phyloP scores from a whole-genome alignment of 441 rosid genomes.

The Jatropha podagrica region DNA sequence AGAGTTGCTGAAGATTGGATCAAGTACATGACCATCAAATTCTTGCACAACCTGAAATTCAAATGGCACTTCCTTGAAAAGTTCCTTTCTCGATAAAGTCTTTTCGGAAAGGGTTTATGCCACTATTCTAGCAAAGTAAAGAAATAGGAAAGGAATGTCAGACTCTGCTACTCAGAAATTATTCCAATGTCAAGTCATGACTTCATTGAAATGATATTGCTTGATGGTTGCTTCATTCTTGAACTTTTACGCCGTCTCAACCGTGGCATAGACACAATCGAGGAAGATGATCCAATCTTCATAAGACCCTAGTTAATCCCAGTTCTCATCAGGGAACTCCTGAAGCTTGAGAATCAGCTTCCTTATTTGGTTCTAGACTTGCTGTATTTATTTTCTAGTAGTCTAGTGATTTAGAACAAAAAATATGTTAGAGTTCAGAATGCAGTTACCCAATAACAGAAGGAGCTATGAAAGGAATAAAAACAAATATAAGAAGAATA shows the following conservation, averaged over 20 bases:
- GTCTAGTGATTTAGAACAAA: too few species aligned
- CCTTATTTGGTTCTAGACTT: conserved; percentile 20
- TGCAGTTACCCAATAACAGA: too few species aligned
- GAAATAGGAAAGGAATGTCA: background rate
- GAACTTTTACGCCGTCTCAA: conserved; percentile 19
- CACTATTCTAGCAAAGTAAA: background rate
- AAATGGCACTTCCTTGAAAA: too few species aligned
- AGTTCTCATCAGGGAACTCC: conserved; percentile 18
- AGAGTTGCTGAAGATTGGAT: too few species aligned
- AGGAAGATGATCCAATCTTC: conserved; percentile 12
- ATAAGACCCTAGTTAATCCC: conserved; percentile 24
- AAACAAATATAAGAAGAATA: too few species aligned
- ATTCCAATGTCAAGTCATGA: conserved; percentile 19
- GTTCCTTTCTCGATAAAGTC: too few species aligned
- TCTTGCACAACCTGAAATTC: too few species aligned
- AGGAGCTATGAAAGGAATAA: too few species aligned
- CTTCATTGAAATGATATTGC: conserved; percentile 28
- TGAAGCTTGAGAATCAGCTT: conserved; percentile 30
- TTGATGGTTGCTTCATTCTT: conserved; percentile 28
- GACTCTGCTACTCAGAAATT: conserved; percentile 18
- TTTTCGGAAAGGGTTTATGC: too few species aligned
- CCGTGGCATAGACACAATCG: background rate
- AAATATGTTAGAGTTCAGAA: too few species aligned
- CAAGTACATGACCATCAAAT: too few species aligned
- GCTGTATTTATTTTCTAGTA: background rate